These are phyloP conservation scores for Collybia sordida DNA, from an alignment of 768 basidiomycete species.

Conservation along the genomic window DNA sequence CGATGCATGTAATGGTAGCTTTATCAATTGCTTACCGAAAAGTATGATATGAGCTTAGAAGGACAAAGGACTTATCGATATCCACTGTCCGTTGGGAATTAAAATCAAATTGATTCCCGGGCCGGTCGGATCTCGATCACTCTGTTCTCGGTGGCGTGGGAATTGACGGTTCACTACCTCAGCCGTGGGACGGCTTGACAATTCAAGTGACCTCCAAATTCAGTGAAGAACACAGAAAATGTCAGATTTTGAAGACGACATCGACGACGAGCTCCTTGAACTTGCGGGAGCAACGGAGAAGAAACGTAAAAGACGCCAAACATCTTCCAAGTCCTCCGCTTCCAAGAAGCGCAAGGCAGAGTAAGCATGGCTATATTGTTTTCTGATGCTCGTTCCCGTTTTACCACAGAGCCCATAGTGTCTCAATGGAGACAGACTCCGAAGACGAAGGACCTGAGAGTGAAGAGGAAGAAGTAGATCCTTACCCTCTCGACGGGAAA, in stretches of 20 bases:
- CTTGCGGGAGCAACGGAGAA: conserved; percentile 74
- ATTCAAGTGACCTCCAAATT: neutral
- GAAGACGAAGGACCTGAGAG: conserved; percentile 63
- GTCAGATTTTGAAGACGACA: conserved; percentile 48
- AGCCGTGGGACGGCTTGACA: neutral
- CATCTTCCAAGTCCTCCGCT: conserved; percentile 37
- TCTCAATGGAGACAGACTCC: conserved; percentile 41
- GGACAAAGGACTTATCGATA: too few relatives aligned
- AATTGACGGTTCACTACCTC: neutral
- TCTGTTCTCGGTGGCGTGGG: conserved; percentile 8
- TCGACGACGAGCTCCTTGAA: conserved; percentile 77
- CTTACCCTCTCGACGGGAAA: conserved; percentile 90
- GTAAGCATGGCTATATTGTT: conserved; percentile 42
- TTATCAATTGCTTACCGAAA: too few relatives aligned
- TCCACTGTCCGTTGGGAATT: too few relatives aligned
- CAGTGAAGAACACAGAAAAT: conserved; percentile 21
- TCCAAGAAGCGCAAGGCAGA: conserved; percentile 72
- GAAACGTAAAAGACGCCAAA: conserved; percentile 58
- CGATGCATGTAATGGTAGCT: too few relatives aligned
- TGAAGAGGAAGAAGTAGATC: conserved; percentile 62
- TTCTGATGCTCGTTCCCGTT: conserved; percentile 11
- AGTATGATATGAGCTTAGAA: too few relatives aligned
- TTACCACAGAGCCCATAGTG: conserved; percentile 25
- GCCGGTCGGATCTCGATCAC: neutral
- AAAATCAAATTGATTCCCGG: neutral